These are phyloP conservation scores for Acanthochlamys bracteata DNA, from an alignment of 106 monocot species.

Conservation along the genomic window DNA sequence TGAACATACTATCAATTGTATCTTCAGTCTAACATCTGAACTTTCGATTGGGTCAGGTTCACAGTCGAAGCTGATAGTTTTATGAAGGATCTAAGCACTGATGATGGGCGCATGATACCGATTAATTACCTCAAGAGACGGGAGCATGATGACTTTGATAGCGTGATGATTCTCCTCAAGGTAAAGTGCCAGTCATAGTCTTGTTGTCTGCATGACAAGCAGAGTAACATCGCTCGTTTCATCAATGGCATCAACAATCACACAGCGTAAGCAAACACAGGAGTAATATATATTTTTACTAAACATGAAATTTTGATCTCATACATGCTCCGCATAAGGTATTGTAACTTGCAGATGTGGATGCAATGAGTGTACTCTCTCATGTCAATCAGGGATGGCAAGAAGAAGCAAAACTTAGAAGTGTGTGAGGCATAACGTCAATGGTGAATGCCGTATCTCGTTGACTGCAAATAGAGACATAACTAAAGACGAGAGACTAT, in stretches of 20 bases:
- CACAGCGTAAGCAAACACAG: slow-evolving; percentile 32
- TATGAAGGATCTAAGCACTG: slow-evolving; percentile 82
- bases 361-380: background rate
- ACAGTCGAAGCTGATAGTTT: slow-evolving; percentile 88
- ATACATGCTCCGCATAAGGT: no score
- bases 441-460: slow-evolving; percentile 71
- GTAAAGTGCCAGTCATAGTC: slow-evolving; percentile 50
- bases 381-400: slow-evolving; percentile 58
- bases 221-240: slow-evolving; percentile 86
- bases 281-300: background rate
- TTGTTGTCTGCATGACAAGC: slow-evolving; percentile 84
- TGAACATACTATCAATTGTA: background rate
- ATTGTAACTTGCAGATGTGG: no score
- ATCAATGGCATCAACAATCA: slow-evolving; percentile 93
- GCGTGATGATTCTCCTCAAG: slow-evolving; percentile 91
- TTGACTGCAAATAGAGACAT: slow-evolving; percentile 79
- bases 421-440: slow-evolving; percentile 79
- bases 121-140: slow-evolving; percentile 73
- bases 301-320: no score
- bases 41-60: slow-evolving; percentile 34
- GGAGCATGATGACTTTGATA: slow-evolving; percentile 80
- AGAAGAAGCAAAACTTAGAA: slow-evolving; percentile 98
- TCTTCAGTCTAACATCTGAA: background rate
- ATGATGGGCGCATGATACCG: slow-evolving; percentile 83
- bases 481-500: slow-evolving; percentile 75